phyloP scores from a whole-genome alignment of 2,329 filamentous ascomycete species.

The Ramularia collo-cygni region DNA sequence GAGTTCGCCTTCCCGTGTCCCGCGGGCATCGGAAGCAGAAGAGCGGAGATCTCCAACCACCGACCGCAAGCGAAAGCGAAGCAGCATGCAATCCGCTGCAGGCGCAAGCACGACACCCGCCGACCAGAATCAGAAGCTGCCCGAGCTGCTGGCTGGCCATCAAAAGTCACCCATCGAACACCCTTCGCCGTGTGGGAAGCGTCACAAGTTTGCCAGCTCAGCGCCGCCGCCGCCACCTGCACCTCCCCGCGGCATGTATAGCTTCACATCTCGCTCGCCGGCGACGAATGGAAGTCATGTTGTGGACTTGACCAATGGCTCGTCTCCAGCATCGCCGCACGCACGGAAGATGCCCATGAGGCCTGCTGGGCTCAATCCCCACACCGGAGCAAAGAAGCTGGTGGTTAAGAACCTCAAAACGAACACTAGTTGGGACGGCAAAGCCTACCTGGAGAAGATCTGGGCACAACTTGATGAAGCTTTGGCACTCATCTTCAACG shows the following conservation, averaged over 20 bases:
- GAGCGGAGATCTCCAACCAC: slow-evolving; percentile 6
- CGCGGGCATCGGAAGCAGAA: slow-evolving; percentile 15
- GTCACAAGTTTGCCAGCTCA: slow-evolving; percentile 29
- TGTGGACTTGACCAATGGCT: slow-evolving; percentile 40
- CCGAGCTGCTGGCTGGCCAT: slow-evolving; percentile 32
- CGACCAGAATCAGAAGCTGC: slow-evolving; percentile 4
- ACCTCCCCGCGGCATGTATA: slow-evolving; percentile 47
- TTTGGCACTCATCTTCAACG: slow-evolving; percentile 64
- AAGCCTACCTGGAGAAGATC: slow-evolving; percentile 70
- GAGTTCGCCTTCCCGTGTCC: slow-evolving; percentile 14
- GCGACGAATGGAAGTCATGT: slow-evolving; percentile 30
- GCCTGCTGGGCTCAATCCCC: slow-evolving; percentile 55
- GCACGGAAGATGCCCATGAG: slow-evolving; percentile 22
- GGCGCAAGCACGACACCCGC: slow-evolving; percentile 31
- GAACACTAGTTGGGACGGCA: slow-evolving; percentile 57
- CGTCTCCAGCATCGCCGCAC: slow-evolving; percentile 24
- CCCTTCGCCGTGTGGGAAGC: slow-evolving; percentile 34
- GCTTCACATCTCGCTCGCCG: slow-evolving; percentile 36
- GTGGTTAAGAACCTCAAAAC: slow-evolving; percentile 87
- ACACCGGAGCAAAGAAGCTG: slow-evolving; percentile 73
- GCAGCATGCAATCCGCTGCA: slow-evolving; percentile 4
- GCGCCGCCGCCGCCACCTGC: slow-evolving; percentile 18
- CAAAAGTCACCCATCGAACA: slow-evolving; percentile 22
- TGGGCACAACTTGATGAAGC: slow-evolving; percentile 69
- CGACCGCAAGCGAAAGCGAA: slow-evolving; percentile 21